phyloP scores from a whole-genome alignment of 192 early-diverging fungal species.

The Coemansia sp. region DNA sequence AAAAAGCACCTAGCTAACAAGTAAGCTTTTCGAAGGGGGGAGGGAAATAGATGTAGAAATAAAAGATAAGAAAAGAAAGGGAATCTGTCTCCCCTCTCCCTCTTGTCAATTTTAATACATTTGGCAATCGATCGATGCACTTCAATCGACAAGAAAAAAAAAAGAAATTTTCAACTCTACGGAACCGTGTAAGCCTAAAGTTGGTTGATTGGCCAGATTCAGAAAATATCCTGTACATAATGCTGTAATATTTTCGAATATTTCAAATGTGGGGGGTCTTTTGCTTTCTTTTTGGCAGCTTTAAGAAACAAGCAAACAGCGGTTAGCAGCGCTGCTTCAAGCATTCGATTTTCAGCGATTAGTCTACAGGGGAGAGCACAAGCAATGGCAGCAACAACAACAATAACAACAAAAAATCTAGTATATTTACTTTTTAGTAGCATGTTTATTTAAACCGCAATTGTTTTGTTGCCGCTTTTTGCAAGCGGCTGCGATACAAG shows the following conservation, averaged over 20 bases:
- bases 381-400: no score
- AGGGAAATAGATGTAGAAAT: conserved; percentile 8
- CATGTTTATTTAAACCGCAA: not conserved
- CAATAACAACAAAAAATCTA: no score
- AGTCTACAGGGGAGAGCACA: no score
- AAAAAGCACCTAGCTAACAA: conserved; percentile 19
- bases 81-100: not conserved
- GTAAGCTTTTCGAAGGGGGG: not conserved
- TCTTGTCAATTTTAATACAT: not conserved
- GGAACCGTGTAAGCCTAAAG: not conserved
- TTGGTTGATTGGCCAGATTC: not conserved
- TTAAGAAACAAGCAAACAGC: no score
- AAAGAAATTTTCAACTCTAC: not conserved
- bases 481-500: no score
- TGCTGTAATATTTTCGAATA: no score
- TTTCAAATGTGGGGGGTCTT: no score
- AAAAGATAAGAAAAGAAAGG: conserved; percentile 10
- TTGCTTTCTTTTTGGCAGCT: no score
- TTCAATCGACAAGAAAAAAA: no score
- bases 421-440: no score
- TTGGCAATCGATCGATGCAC: not conserved
- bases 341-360: no score
- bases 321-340: no score
- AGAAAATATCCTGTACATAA: not conserved
- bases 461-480: not conserved